Conservation (phyloP, 805 yeast species). For the Monosporozyma aquatica region DNA sequence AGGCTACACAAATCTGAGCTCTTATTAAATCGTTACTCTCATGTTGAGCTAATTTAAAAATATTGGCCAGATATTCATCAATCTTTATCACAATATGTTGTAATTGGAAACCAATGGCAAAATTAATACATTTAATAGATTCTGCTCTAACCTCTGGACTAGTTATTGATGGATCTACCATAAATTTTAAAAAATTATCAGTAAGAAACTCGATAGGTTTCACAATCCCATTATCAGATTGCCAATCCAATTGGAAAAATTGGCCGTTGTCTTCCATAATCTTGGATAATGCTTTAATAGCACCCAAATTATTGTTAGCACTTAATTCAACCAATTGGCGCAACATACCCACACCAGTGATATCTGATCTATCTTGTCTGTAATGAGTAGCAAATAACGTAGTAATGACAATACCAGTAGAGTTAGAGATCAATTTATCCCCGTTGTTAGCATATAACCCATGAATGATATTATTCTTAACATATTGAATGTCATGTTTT, state of each 20-base stretch:
- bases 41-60: conserved; percentile 57
- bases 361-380: conserved; percentile 30
- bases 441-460: conserved; percentile 29
- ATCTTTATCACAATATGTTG: conserved; percentile 54
- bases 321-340: conserved; percentile 59
- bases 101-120: conserved; percentile 60
- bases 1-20: conserved; percentile 68
- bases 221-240: conserved; percentile 27
- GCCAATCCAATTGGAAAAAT: conserved; percentile 54
- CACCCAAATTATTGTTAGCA: conserved; percentile 34
- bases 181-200: conserved; percentile 51
- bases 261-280: conserved; percentile 82
- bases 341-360: conserved; percentile 55
- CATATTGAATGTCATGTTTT: conserved; percentile 33
- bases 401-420: conserved; percentile 86
- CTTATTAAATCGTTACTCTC: conserved; percentile 53
- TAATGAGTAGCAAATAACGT: conserved; percentile 53
- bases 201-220: conserved; percentile 62
- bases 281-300: conserved; percentile 66
- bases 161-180: conserved; percentile 27
- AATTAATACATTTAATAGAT: conserved; percentile 64
- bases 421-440: conserved; percentile 55
- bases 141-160: conserved; percentile 47
- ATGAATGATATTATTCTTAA: conserved; percentile 35
- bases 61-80: conserved; percentile 53